These are phyloP conservation scores for Colletotrichum sp. DNA, from an alignment of 2,329 filamentous ascomycete genomes.

Conservation along the genomic window DNA sequence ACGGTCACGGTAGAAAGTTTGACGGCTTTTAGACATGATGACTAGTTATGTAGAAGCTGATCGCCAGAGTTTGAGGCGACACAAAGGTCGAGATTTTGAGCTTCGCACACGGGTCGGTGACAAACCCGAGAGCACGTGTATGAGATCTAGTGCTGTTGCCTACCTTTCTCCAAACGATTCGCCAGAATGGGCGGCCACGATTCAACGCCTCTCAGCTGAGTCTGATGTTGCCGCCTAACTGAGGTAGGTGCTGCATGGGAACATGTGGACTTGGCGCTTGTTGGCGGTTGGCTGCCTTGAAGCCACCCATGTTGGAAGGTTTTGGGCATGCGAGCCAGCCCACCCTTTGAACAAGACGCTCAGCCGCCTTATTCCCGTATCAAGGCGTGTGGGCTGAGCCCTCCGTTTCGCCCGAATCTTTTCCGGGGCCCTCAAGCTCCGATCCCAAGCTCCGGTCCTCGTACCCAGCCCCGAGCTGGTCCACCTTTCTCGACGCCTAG, in stretches of 20 bases:
- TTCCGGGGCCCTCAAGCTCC: neutral
- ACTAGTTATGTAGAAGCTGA: rapidly evolving
- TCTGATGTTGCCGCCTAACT: neutral
- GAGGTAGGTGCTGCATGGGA: neutral
- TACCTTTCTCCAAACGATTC: neutral
- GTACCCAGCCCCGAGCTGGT: neutral
- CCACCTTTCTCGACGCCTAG: neutral
- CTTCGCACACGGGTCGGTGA: neutral
- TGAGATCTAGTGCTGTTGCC: neutral
- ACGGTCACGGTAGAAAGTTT: neutral
- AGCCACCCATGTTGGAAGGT: neutral
- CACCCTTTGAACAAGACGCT: neutral
- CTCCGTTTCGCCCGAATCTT: neutral
- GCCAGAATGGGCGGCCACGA: neutral
- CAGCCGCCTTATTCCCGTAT: neutral
- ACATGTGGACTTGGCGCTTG: neutral
- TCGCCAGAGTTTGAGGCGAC: rapidly evolving
- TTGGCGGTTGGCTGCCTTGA: neutral
- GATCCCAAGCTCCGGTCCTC: neutral
- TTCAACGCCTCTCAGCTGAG: neutral
- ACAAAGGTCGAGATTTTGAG: neutral
- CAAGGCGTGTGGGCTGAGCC: neutral
- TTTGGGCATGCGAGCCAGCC: neutral
- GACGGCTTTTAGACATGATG: neutral
- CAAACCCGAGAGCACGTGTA: rapidly evolving